Conservation (phyloP, 805 yeast species). For the Barnettozyma californica region DNA sequence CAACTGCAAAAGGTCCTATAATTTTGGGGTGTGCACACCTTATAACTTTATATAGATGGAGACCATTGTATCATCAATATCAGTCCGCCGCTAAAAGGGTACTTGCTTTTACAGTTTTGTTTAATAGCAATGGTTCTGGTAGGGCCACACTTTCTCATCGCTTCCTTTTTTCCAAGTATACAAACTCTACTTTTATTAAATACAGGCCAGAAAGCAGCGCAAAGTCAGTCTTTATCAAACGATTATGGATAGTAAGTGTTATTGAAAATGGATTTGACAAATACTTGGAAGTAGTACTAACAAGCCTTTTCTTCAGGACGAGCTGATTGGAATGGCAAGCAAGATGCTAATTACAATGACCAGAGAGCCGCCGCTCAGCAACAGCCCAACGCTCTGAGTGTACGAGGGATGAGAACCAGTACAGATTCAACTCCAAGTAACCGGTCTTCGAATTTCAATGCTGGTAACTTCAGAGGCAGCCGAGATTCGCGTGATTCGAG, state of each 20-base stretch:
- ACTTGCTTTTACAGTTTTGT: too few species aligned
- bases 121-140: background rate
- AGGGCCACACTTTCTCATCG: background rate
- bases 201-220: background rate
- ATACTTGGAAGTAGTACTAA: background rate
- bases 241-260: background rate
- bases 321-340: background rate
- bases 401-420: background rate
- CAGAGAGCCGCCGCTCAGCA: background rate
- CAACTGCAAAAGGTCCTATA: too few species aligned
- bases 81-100: too few species aligned
- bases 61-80: too few species aligned
- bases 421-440: background rate
- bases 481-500: background rate
- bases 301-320: background rate
- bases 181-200: background rate
- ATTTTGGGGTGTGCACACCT: too few species aligned
- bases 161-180: background rate
- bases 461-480: background rate
- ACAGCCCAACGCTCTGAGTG: slow-evolving; percentile 1
- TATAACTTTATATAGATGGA: too few species aligned
- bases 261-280: background rate
- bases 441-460: background rate
- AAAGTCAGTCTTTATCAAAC: background rate
- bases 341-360: background rate